Base-by-base conservation (phyloP, 2,329 filamentous ascomycete genomes). In the Scopulariopsis brevicaulis region DNA sequence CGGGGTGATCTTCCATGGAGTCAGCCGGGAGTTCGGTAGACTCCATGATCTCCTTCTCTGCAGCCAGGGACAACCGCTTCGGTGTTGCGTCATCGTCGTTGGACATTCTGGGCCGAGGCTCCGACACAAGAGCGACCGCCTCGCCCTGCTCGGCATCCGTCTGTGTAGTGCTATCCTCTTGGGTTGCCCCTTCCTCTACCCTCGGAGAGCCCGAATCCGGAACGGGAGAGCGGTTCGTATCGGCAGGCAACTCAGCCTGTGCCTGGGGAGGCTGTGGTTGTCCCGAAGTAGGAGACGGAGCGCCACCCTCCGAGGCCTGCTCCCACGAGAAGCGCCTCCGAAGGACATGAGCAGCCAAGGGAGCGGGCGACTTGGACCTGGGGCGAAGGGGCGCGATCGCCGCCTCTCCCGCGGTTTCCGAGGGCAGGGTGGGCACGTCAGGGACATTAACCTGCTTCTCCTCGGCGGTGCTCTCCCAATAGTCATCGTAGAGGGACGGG, bases 401-500 rank as follows among this genome's bases (percentile, higher is more conserved):
- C 3, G 18, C 50, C 32, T 28, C 43, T 20, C 46, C 56, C 10
- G 25, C 35, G 5, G 25, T n/a, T 20, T 6, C 43, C 25, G 50
- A 43, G 11, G 51, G 51, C 22, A 55, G 34, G 15, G 43, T 22
- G 12, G 53, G 46, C 28, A 56, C 57, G 11, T 56, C 46, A 22
- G 53, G 53, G 11, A 24, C 37, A n/a, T 11, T 15, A 10, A 11
- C 32, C 6, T 57, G 10, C 20, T 58, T 48, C 20, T 56, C 56
- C 2, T 59, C 58, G 14, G 34, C 53, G n/a, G 66, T 63, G 32
- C 78, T 74, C 2, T 77, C 76, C 78, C 84, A 85, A 65, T 88
- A 88, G 63, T 80, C 82, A 59, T 86, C 85, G 64, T 89, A 88
- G 52, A 87, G 84, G 60, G 78, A 78, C 0, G 83, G 79, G 2